phyloP scores from a whole-genome alignment of 768 basidiomycete genomes.

The Suillus fuscotomentosus region DNA sequence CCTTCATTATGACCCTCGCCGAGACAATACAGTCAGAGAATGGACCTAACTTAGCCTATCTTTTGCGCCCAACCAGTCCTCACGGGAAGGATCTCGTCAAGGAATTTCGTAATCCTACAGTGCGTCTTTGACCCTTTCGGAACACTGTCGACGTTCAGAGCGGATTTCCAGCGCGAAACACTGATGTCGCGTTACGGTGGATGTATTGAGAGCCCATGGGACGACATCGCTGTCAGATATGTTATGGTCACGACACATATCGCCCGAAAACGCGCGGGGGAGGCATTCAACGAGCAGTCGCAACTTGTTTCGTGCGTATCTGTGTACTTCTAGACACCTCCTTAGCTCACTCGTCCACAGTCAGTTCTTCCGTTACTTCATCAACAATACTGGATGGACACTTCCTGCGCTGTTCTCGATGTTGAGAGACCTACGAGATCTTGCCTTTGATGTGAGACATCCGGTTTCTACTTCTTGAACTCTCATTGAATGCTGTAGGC shows the following conservation, averaged over 20 bases:
- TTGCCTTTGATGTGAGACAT: slow-evolving; percentile 76
- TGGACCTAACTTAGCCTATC: slow-evolving; percentile 67
- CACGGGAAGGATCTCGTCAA: slow-evolving; percentile 77
- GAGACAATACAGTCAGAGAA: slow-evolving; percentile 61
- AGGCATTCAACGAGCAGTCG: slow-evolving; percentile 82
- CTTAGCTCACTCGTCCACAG: slow-evolving; percentile 33
- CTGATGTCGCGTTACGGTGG: slow-evolving; percentile 44
- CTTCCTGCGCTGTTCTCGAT: slow-evolving; percentile 81
- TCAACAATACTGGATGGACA: slow-evolving; percentile 84
- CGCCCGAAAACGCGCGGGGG: slow-evolving; percentile 60
- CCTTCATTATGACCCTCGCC: slow-evolving; percentile 57
- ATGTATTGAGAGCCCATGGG: slow-evolving; percentile 74
- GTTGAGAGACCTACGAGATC: slow-evolving; percentile 75
- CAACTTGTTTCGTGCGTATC: slow-evolving; percentile 69
- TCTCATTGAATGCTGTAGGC: slow-evolving; percentile 39
- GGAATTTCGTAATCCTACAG: slow-evolving; percentile 61
- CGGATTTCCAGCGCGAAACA: slow-evolving; percentile 21
- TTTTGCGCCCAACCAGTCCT: slow-evolving; percentile 74
- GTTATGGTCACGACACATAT: slow-evolving; percentile 72
- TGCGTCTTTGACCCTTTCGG: slow-evolving; percentile 21
- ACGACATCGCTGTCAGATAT: slow-evolving; percentile 83
- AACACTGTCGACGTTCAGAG: not conserved
- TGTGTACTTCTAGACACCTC: not conserved
- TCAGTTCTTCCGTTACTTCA: slow-evolving; percentile 75
- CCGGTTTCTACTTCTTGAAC: not conserved